A percentile compares a stretch with the other conserved stretches of the same genome.
Conservation (phyloP, 2,329 filamentous ascomycete species). For the Fulvia fulva region DNA sequence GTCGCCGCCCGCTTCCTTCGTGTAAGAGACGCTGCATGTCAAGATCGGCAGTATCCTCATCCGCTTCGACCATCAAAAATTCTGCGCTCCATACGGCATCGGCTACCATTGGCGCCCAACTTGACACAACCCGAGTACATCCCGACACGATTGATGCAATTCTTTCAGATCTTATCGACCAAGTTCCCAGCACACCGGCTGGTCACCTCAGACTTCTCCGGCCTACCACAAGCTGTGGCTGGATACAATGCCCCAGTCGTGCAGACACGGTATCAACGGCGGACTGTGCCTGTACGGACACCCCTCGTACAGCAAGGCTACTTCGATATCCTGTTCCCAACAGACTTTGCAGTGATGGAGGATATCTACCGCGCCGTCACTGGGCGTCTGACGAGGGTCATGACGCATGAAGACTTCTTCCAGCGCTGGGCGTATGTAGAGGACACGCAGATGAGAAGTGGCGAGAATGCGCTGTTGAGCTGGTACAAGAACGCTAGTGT, state of each 20-base stretch:
- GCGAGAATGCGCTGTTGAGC: constrained; percentile 85
- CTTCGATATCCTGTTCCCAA: constrained; percentile 98
- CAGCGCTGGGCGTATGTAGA: constrained; percentile 83
- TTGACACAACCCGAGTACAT: constrained; percentile 86
- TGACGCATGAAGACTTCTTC: constrained; percentile 88
- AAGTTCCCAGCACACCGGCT: constrained; percentile 90
- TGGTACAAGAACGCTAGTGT: constrained; percentile 97
- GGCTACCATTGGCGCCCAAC: constrained; percentile 68
- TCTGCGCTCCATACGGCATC: constrained; percentile 59
- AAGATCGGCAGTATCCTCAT: constrained; percentile 58
- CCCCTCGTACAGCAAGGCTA: constrained; percentile 96
- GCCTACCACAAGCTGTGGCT: constrained; percentile 73
- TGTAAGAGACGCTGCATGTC: constrained; percentile 70
- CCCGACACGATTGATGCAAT: constrained; percentile 90
- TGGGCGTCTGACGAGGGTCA: constrained; percentile 80
- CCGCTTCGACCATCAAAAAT: constrained; percentile 54
- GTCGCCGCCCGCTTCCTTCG: constrained; percentile 77
- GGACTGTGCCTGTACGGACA: constrained; percentile 84
- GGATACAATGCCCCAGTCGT: constrained; percentile 93
- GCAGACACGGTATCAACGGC: constrained; percentile 84
- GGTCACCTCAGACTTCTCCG: constrained; percentile 85
- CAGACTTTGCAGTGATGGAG: constrained; percentile 87
- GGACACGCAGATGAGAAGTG: constrained; percentile 81
- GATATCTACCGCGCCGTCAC: constrained; percentile 90
- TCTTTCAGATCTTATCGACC: constrained; percentile 84